Base-by-base conservation (phyloP, 2,329 filamentous ascomycete species). In the Xylariaceae sp. region DNA sequence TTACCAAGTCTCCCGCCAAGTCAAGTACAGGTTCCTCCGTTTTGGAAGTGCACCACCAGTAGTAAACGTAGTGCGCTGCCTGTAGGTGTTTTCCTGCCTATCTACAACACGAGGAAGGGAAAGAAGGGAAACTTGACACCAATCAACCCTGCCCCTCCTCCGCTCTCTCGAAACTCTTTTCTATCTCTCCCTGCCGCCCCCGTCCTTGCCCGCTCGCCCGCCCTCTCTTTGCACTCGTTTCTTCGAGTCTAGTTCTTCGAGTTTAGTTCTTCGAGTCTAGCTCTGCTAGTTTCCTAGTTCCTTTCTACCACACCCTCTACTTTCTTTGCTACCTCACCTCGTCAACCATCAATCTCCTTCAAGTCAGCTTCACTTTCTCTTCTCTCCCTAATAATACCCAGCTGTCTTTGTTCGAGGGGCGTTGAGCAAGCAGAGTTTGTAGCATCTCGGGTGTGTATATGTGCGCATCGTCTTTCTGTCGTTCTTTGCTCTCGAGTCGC, bases 81-180 rank as follows among this genome's bases (percentile, higher is more conserved):
- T n/a, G 23, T 26, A 46, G 41, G 49, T 52, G 39, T 52, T 42
- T 46, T 45, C 37, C 41, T 7, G 41, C 46, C 41, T 40, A 40
- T 48, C 24, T 39, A 48, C 45, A 27, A 53, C 50, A 42, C 42
- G 24, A 32, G 36, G 44, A 52, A 53, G 53, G 56, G 50, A 35
- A 24, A 32, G 36, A 40, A 52, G 50, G 53, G 56, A 50, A 35
- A 24, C 43, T 49, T 44, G 36, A 46, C 47, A 39, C 54, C 54
- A 58, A 58, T 55, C 55, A 58, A 58, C 51, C 55, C 51, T 58
- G 57, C 55, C 57, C 57, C 51, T 58, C 57, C 39, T 41, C 55
- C 50, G 36, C 54, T n/a, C 23, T 60, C 57, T 55, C 57, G 51
- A 60, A 58, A 60, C 57, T 43, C 50, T 53, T 47, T 33, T 42